Evolutionary conservation across 1,284 basidiomycete genomes (phyloP).

Genomic region (Polyporus tsugae): DNA sequence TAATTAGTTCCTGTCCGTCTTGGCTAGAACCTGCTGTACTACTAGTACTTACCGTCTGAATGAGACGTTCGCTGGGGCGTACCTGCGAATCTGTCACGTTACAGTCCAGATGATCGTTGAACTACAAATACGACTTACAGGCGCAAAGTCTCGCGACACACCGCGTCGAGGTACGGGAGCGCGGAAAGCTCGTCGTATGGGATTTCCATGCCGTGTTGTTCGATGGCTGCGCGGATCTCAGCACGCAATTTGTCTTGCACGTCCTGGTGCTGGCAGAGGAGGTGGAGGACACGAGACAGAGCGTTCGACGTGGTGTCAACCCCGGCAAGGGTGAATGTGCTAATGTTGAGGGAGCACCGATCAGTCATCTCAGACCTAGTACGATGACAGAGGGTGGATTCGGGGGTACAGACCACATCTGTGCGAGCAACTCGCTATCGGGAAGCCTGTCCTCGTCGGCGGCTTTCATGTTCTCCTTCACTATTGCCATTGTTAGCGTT

Average conservation of each 20-base stretch:
- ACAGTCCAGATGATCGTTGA: no score
- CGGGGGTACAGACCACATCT: no score
- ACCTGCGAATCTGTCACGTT: no score
- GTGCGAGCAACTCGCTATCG: no score
- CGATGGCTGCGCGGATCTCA: conserved; percentile 34
- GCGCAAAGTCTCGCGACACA: conserved; percentile 42
- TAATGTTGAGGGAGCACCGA: conserved; percentile 4
- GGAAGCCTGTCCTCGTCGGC: no score
- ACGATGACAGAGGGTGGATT: no score
- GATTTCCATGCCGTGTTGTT: conserved; percentile 41
- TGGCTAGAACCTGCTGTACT: no score
- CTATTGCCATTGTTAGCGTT: conserved; percentile 32
- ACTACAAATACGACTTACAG: neutral
- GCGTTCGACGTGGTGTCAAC: conserved; percentile 42
- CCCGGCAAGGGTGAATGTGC: conserved; percentile 38
- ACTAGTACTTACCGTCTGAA: no score
- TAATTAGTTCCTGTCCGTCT: no score
- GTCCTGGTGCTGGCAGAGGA: conserved; percentile 23
- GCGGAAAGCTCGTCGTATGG: conserved; percentile 38
- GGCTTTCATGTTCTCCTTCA: conserved; percentile 33
- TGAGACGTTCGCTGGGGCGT: no score
- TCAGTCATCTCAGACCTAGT: no score
- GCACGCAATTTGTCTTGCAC: conserved; percentile 31
- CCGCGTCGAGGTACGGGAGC: conserved; percentile 42
- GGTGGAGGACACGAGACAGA: conserved; percentile 39